A percentile compares a stretch with the other conserved stretches of the same genome.
Conservation (phyloP, 768 basidiomycete genomes). For the Panaeolus cyanescens region DNA sequence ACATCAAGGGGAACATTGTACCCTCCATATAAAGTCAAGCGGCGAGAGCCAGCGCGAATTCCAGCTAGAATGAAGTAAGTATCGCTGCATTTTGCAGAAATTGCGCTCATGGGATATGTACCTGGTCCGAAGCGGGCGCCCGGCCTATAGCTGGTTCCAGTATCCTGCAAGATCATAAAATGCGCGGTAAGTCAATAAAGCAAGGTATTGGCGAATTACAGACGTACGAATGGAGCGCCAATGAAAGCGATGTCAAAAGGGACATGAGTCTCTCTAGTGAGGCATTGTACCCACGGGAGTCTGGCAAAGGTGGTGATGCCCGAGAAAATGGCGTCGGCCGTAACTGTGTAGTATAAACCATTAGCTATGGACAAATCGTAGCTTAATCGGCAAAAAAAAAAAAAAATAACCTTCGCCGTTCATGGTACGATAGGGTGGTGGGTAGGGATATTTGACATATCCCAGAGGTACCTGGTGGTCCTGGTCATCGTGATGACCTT, state of each 20-base stretch:
- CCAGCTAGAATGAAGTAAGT: slow-evolving; percentile 42
- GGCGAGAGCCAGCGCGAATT: slow-evolving; percentile 77
- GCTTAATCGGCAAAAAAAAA: slow-evolving; percentile 1
- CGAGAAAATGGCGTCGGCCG: slow-evolving; percentile 78
- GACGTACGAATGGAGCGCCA: slow-evolving; percentile 72
- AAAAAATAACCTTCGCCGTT: slow-evolving; percentile 56
- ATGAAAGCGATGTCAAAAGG: slow-evolving; percentile 83
- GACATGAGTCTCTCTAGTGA: slow-evolving; percentile 57
- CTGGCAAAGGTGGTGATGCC: slow-evolving; percentile 87
- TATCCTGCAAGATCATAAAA: slow-evolving; percentile 44
- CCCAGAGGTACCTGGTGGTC: slow-evolving; percentile 63
- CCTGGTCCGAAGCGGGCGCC: slow-evolving; percentile 84
- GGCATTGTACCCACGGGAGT: slow-evolving; percentile 82
- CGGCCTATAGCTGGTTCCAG: slow-evolving; percentile 75
- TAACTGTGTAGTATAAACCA: slow-evolving; percentile 43
- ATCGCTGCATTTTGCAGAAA: neutral
- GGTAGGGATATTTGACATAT: slow-evolving; percentile 67
- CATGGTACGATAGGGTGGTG: slow-evolving; percentile 53
- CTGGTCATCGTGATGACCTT: slow-evolving; percentile 42
- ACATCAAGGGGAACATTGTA: slow-evolving; percentile 76
- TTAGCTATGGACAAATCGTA: too few relatives aligned
- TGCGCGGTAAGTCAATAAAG: neutral
- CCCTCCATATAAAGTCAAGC: slow-evolving; percentile 74
- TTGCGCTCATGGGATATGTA: slow-evolving; percentile 15
- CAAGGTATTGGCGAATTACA: neutral